Conservation (phyloP, 2,329 filamentous ascomycete species). For the Xylaria sp. region DNA sequence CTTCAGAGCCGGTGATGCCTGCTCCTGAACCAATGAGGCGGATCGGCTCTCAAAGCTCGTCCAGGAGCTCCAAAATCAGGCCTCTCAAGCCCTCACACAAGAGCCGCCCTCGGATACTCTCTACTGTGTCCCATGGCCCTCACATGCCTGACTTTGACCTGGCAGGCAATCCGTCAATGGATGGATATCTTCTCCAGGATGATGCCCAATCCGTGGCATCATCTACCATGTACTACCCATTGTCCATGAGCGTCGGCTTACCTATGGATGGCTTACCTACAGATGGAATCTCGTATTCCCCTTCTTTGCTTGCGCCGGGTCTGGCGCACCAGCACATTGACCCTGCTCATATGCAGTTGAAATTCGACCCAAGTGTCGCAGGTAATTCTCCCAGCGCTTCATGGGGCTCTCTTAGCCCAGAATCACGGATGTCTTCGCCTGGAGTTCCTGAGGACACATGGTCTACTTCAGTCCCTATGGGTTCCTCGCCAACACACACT, state of each 20-base stretch:
- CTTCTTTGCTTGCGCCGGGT: constrained; percentile 55
- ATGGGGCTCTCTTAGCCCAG: constrained; percentile 63
- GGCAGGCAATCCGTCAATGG: constrained; percentile 64
- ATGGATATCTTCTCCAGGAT: constrained; percentile 64
- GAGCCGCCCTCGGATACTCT: constrained; percentile 58
- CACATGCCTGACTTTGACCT: constrained; percentile 64
- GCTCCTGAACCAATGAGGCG: constrained; percentile 59
- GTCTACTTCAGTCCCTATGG: constrained; percentile 52
- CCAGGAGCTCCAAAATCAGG: constrained; percentile 59
- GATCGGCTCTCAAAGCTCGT: constrained; percentile 57
- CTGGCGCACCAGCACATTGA: constrained; percentile 66
- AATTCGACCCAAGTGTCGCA: constrained; percentile 61
- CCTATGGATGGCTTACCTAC: constrained; percentile 57
- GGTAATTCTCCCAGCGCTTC: constrained; percentile 64
- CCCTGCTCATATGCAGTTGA: constrained; percentile 66
- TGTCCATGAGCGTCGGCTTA: constrained; percentile 49
- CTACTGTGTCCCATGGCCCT: constrained; percentile 60
- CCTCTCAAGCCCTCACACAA: constrained; percentile 58
- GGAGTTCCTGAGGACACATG: constrained; percentile 62
- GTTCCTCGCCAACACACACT: constrained; percentile 58
- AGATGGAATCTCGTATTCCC: constrained; percentile 58
- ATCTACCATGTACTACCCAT: constrained; percentile 63
- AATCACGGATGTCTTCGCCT: constrained; percentile 64
- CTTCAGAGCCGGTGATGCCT: constrained; percentile 51
- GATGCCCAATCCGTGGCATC: constrained; percentile 58